Evolutionary conservation across 345 rosid species (phyloP).

Genomic region (Arabis hirsuta): DNA sequence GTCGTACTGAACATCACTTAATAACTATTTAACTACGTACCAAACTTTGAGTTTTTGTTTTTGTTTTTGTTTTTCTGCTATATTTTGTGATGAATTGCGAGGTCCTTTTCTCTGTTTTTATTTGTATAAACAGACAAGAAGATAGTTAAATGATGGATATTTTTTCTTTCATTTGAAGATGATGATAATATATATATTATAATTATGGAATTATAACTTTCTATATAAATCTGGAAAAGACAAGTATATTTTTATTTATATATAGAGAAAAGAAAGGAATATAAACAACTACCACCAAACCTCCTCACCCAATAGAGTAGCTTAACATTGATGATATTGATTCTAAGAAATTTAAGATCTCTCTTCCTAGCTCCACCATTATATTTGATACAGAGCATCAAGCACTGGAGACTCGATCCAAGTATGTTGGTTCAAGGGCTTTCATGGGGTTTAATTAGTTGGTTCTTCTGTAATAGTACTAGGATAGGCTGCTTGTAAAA

Average conservation of each 20-base stretch:
- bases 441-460: no score
- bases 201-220: not conserved
- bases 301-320: slow-evolving; percentile 11
- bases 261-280: slow-evolving; percentile 10
- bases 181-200: not conserved
- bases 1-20: slow-evolving; percentile 5
- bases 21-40: slow-evolving; percentile 10
- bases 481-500: no score
- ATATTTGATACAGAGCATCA: no score
- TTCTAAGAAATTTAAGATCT: no score
- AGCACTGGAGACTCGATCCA: no score
- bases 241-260: not conserved
- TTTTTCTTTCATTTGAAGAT: slow-evolving; percentile 16
- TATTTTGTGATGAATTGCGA: not conserved
- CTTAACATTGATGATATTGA: not conserved
- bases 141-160: not conserved
- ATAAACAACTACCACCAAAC: slow-evolving; percentile 27
- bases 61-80: not conserved
- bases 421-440: no score
- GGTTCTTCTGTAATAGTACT: no score
- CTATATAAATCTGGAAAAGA: not conserved
- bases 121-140: slow-evolving; percentile 13
- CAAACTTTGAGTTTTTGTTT: not conserved
- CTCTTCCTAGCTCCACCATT: no score
- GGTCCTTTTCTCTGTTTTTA: slow-evolving; percentile 15